Evolutionary conservation across 1,139 yeast species (phyloP).

Genomic region (Suhomyces coccinellae): DNA sequence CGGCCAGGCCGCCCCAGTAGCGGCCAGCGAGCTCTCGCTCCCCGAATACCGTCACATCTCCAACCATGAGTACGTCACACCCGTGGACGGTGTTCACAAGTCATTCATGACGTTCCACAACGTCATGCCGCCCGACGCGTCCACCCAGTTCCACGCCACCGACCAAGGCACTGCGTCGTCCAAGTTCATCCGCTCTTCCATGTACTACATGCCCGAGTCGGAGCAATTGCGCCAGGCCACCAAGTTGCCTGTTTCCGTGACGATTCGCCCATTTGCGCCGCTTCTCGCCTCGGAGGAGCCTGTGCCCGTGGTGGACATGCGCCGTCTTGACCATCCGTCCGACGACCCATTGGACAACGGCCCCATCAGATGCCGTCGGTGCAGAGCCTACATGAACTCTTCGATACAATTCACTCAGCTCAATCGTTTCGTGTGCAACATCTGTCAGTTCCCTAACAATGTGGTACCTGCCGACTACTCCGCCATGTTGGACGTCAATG

Average conservation of each 20-base stretch:
- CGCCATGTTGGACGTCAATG: conserved; percentile 59
- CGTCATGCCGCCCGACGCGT: conserved; percentile 79
- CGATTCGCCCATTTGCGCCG: conserved; percentile 84
- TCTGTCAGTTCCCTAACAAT: conserved; percentile 76
- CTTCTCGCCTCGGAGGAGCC: conserved; percentile 47
- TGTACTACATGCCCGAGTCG: conserved; percentile 81
- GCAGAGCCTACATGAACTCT: conserved; percentile 89
- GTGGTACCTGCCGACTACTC: conserved; percentile 67
- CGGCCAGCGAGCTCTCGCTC: conserved; percentile 41
- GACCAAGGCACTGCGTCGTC: conserved; percentile 90
- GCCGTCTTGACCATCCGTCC: conserved; percentile 26
- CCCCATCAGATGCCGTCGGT: conserved; percentile 88
- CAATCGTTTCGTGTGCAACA: conserved; percentile 74
- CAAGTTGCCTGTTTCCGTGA: conserved; percentile 77
- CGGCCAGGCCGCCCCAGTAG: not conserved
- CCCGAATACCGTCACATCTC: conserved; percentile 55
- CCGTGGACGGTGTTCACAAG: conserved; percentile 30
- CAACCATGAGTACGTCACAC: conserved; percentile 48
- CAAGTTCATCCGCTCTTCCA: conserved; percentile 70
- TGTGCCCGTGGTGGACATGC: conserved; percentile 70
- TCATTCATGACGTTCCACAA: conserved; percentile 71
- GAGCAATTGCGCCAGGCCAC: conserved; percentile 71
- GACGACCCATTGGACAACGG: conserved; percentile 45
- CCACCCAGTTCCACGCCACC: conserved; percentile 63
- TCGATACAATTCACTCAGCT: conserved; percentile 70